A percentile compares a stretch with the other conserved stretches of the same genome.
Conservation (phyloP, 257 asterid species). For the Knoxia roxburghii region DNA sequence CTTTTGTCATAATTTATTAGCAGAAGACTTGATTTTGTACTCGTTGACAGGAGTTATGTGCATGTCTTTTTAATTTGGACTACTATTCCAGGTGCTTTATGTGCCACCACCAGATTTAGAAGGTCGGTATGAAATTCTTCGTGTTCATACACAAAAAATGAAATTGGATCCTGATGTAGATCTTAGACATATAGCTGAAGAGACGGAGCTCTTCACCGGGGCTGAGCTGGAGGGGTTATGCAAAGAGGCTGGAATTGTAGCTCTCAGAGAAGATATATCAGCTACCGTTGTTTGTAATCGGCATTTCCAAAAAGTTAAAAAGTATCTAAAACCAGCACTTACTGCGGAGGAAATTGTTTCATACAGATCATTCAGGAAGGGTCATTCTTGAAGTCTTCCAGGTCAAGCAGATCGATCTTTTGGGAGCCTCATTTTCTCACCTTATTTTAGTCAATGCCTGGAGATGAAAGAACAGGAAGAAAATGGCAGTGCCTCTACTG, state of each 20-base stretch:
- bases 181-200: slow-evolving; percentile 58
- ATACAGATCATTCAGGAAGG: slow-evolving; percentile 60
- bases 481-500: too few species aligned
- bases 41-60: not conserved
- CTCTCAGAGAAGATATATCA: slow-evolving; percentile 78
- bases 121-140: slow-evolving; percentile 69
- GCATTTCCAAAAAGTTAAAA: slow-evolving; percentile 57
- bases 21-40: not conserved
- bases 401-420: not conserved
- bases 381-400: slow-evolving; percentile 19
- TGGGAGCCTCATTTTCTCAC: not conserved
- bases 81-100: slow-evolving; percentile 58
- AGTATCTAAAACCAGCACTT: slow-evolving; percentile 63
- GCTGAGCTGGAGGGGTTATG: slow-evolving; percentile 89
- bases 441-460: not conserved
- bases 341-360: slow-evolving; percentile 49
- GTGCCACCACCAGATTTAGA: slow-evolving; percentile 92
- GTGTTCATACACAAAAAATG: slow-evolving; percentile 75
- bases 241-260: slow-evolving; percentile 82
- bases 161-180: slow-evolving; percentile 50
- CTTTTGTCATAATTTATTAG: not conserved
- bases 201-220: slow-evolving; percentile 73
- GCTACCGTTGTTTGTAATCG: slow-evolving; percentile 56
- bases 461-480: too few species aligned
- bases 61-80: slow-evolving; percentile 2